phyloP scores from a whole-genome alignment of 768 basidiomycete genomes.

The Leccinum longicurvipes region DNA sequence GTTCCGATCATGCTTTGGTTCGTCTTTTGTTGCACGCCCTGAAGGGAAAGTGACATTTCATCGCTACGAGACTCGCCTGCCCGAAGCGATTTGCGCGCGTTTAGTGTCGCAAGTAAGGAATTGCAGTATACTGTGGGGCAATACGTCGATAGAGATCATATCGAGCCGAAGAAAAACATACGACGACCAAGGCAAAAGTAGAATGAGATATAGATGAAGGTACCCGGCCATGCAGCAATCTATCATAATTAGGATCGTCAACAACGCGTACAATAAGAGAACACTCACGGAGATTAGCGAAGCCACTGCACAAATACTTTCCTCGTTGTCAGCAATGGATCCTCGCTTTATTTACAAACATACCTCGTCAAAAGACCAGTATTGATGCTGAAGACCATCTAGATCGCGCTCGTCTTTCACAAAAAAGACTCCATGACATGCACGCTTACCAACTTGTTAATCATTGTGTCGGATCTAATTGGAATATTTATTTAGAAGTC shows the following conservation, averaged over 20 bases:
- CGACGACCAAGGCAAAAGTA: constrained; percentile 62
- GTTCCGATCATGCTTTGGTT: constrained; percentile 10
- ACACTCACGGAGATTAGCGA: constrained; percentile 51
- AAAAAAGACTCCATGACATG: neutral
- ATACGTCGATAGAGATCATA: neutral
- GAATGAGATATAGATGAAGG: constrained; percentile 62
- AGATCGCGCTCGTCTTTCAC: neutral
- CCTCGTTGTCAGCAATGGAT: neutral
- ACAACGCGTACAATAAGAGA: neutral
- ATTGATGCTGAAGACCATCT: constrained; percentile 56
- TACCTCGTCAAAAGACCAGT: constrained; percentile 31
- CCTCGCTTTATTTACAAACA: neutral
- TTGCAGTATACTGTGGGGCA: constrained; percentile 51
- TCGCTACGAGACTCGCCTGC: constrained; percentile 17
- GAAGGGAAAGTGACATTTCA: constrained; percentile 31
- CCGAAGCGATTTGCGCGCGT: constrained; percentile 52
- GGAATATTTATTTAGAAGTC: neutral
- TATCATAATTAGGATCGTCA: constrained; percentile 18
- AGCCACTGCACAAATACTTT: constrained; percentile 51
- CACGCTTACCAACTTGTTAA: constrained; percentile 41
- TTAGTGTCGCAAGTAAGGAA: constrained; percentile 58
- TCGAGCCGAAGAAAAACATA: constrained; percentile 30
- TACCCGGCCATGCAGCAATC: constrained; percentile 49
- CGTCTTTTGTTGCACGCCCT: constrained; percentile 27
- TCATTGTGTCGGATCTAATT: constrained; percentile 48